Conservation (phyloP, 805 yeast species). For the Yamadazyma paraphyllophila region DNA sequence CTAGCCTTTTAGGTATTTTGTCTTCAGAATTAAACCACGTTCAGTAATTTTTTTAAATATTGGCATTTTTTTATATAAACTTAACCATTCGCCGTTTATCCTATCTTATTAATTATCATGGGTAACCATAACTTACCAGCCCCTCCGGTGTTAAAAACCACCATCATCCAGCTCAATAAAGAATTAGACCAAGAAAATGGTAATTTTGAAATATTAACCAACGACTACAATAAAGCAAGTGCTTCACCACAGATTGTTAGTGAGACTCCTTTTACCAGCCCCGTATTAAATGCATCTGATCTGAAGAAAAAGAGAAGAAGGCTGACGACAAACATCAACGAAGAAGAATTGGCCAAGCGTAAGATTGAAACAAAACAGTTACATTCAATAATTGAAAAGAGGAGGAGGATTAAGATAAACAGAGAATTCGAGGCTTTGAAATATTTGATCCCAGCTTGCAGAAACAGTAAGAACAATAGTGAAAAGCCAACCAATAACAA, state of each 20-base stretch:
- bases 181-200: slow-evolving; percentile 42
- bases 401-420: slow-evolving; percentile 75
- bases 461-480: slow-evolving; percentile 35
- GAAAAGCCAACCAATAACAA: slow-evolving; percentile 12
- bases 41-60: neutral
- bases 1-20: slow-evolving; percentile 6
- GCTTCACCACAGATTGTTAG: slow-evolving; percentile 1
- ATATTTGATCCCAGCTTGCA: slow-evolving; percentile 74
- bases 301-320: slow-evolving; percentile 38
- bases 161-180: slow-evolving; percentile 43
- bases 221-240: slow-evolving; percentile 24
- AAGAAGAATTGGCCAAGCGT: slow-evolving; percentile 41
- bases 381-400: slow-evolving; percentile 78
- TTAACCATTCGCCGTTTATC: neutral
- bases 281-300: slow-evolving; percentile 6
- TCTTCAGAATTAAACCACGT: slow-evolving; percentile 8
- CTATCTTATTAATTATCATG: neutral
- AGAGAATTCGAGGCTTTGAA: slow-evolving; percentile 81
- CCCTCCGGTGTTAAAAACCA: slow-evolving; percentile 44
- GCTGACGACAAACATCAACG: slow-evolving; percentile 35
- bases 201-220: slow-evolving; percentile 42
- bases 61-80: slow-evolving; percentile 1
- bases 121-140: slow-evolving; percentile 23
- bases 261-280: slow-evolving; percentile 7
- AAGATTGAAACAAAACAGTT: slow-evolving; percentile 43